Conservation (phyloP, 2,329 filamentous ascomycete species). For the Penicillium crustosum region DNA sequence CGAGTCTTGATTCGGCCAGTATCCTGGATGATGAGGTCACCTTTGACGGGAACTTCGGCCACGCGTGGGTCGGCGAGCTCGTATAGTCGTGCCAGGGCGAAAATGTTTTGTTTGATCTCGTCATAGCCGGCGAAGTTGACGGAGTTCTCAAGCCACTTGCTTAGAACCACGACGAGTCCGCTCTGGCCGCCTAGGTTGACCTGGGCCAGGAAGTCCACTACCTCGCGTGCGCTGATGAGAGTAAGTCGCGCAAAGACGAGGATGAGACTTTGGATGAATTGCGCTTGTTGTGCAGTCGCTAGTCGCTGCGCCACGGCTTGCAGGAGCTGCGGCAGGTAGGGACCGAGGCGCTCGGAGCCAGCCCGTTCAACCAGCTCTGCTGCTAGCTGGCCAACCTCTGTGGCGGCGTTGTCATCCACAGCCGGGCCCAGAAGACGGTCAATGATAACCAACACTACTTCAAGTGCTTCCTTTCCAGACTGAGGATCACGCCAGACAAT, state of each 20-base stretch:
- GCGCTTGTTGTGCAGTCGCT: constrained; percentile 75
- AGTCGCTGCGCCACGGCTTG: constrained; percentile 84
- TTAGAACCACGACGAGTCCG: constrained; percentile 83
- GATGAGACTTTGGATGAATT: constrained; percentile 93
- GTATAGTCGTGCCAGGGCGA: constrained; percentile 89
- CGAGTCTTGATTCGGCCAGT: constrained; percentile 89
- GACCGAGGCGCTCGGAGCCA: constrained; percentile 84
- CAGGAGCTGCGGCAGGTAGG: constrained; percentile 83
- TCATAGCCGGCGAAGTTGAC: constrained; percentile 98
- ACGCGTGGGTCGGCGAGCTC: constrained; percentile 80
- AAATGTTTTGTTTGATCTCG: constrained; percentile 94
- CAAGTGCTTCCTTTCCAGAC: constrained; percentile 76
- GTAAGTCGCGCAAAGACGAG: constrained; percentile 91
- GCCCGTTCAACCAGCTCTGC: constrained; percentile 95
- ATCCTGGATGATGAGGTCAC: constrained; percentile 79
- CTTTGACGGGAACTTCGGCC: constrained; percentile 78
- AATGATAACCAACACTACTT: constrained; percentile 86
- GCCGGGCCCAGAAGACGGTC: constrained; percentile 80
- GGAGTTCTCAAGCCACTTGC: constrained; percentile 97
- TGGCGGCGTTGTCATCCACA: constrained; percentile 89
- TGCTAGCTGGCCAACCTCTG: constrained; percentile 92
- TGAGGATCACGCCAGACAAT: constrained; percentile 79
- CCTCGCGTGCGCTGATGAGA: constrained; percentile 78
- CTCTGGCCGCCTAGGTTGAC: constrained; percentile 73
- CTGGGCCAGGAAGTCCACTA: constrained; percentile 85